Base-by-base conservation (phyloP, 148 eudicot genomes). In the Persicaria maculosa region DNA sequence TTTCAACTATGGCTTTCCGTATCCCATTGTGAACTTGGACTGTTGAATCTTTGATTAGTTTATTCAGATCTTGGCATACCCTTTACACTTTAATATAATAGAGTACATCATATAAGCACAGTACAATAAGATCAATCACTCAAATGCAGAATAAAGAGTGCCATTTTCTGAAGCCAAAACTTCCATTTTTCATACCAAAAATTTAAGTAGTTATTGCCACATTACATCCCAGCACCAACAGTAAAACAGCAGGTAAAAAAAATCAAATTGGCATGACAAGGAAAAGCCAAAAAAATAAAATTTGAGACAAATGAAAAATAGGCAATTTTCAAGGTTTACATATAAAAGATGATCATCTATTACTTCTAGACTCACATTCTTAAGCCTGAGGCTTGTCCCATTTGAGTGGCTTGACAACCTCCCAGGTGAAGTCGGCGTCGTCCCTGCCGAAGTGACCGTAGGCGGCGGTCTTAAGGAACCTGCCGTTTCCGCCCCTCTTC, bases 381-480 rank as follows among this genome's bases (percentile, higher is more conserved):
- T 77, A 83, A 31, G 55, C 83, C 68, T 83, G 79, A 67, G 87
- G 83, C 79, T 84, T 84, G 15, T 84, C 87, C 85, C 85, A 81
- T 65, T 84, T 84, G 72, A 84, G 87, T 72, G 79, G 81, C 87
- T 84, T 84, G 73, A 84, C 87, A 7, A 74, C 79, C 79, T 84
- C 87, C 87, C 87, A 84, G 57, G 87, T 72, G 83, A 84, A 84
- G 57, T 84, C 87, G 0, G 85, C 47, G 40, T 84, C 87, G 3
- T 82, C 87, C 77, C 87, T 81, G 15, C 87, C 87, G 15, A 84
- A 84, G 59, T 84, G 87, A 8, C 87, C 87, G 31, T 84, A 84
- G 0, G 87, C 87, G 0, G 87, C 87, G 4, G 87, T 84, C 83
- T 84, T 84, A 68, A 84, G 53, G 80, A 79, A 84, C 78, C 87